These are phyloP conservation scores for Quercus engelmannii DNA, from an alignment of 306 rosid species.

Conservation along the genomic window DNA sequence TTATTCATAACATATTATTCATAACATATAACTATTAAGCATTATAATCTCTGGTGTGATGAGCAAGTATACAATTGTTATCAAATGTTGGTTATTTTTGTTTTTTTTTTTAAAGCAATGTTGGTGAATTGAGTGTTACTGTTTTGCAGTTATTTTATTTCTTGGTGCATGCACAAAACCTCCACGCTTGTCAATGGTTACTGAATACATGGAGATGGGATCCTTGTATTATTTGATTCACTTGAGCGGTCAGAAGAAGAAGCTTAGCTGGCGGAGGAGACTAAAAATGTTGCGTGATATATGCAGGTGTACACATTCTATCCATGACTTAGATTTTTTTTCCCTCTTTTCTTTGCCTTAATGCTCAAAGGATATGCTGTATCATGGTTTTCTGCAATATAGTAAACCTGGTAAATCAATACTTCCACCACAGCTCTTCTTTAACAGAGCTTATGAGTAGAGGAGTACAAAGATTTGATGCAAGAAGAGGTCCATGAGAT, in stretches of 20 bases:
- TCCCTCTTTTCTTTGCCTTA: conserved; percentile 13
- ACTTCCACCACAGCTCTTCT: not conserved
- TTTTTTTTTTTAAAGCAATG: too few species aligned
- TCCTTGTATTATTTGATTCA: conserved; percentile 89
- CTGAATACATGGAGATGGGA: conserved; percentile 98
- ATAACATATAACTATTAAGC: not conserved
- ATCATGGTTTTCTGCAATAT: not conserved
- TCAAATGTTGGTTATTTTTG: not conserved
- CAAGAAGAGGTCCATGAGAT: not conserved
- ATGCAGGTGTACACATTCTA: conserved; percentile 61
- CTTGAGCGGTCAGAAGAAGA: conserved; percentile 89
- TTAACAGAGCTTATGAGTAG: not conserved
- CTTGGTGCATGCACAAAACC: conserved; percentile 99
- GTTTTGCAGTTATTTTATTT: conserved; percentile 89
- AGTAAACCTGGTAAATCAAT: not conserved
- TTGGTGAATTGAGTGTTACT: conserved; percentile 22
- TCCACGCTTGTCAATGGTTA: conserved; percentile 93
- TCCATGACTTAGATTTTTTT: conserved; percentile 7
- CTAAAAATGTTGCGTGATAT: conserved; percentile 90
- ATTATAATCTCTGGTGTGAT: conserved; percentile 4
- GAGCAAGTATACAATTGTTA: conserved; percentile 14
- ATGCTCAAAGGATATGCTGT: conserved; percentile 10
- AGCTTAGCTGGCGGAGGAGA: conserved; percentile 85
- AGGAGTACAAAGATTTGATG: not conserved
- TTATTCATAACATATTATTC: not conserved